Base-by-base conservation (phyloP, 768 basidiomycete species). In the Boletus subcaerulescens region DNA sequence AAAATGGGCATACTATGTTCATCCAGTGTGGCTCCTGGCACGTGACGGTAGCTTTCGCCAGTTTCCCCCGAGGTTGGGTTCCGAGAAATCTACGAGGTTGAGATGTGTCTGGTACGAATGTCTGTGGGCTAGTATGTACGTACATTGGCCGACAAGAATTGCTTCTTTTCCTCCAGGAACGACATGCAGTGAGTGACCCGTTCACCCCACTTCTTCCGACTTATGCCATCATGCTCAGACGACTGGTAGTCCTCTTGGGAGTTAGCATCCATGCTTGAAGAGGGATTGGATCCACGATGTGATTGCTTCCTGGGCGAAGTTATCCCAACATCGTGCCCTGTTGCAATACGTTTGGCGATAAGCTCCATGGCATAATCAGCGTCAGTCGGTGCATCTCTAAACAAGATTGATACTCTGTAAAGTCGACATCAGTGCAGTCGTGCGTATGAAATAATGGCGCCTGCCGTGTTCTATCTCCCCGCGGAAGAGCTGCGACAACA, bases 321-420 rank as follows among this genome's bases (percentile, higher is more conserved):
- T 5, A 78, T 73, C 20, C 65, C 71, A 35, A 86, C 64, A 24
- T 77, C 74, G 46, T 84, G 71, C 7, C 86, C 86, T 18, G 76
- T 70, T 33, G 80, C 77, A 5, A 86, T 75, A 9, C 86, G 80
- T 52, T 77, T 74, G 4, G 85, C 78, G 17, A 88, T 86, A 12
- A 88, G 65, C 36, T 85, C 77, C 82, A 87, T 87, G 3, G 87
- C 85, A 61, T 85, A 84, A 45, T 88, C 84, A 4, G 81, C 77
- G 59, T 89, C 85, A 4, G 85, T 88, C 0, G 87, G 86, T 12
- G 78, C 80, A 55, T 83, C 77, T 36, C 61, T 56, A 46, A 87
- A 76, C 4, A 74, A 69, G 8, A 74, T 70, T 20, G 81, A 79
- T 13, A 83, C 48, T 39, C 82, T 86, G 43, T 8, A 51, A 49